A percentile compares a stretch with the other conserved stretches of the same genome.
These are phyloP conservation scores for Musa itinerans DNA, from an alignment of 176 grass and related monocot species.

Conservation along the genomic window DNA sequence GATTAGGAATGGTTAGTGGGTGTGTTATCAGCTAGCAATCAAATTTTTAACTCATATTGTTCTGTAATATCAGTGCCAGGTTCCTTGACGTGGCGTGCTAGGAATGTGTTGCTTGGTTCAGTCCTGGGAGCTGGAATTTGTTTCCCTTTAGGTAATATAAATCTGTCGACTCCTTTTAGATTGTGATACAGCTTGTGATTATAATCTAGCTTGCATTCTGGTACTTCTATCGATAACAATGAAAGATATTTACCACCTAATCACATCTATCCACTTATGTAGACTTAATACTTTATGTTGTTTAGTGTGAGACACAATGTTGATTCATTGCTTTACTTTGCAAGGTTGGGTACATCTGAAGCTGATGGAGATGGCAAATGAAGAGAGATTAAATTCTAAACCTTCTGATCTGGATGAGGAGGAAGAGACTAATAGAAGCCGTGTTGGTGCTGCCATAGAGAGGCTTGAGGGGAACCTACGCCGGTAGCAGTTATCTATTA, in stretches of 20 bases:
- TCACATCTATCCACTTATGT: neutral
- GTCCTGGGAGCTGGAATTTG: conserved; percentile 80
- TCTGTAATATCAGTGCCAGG: conserved; percentile 64
- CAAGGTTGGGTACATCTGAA: conserved; percentile 95
- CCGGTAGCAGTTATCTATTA: neutral
- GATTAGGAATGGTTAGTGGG: neutral
- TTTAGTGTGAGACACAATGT: neutral
- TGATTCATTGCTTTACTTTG: conserved; percentile 16
- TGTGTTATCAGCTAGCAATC: neutral
- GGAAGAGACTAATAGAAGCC: conserved; percentile 30
- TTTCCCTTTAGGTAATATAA: conserved; percentile 67
- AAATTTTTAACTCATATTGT: neutral
- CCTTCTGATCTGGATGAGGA: conserved; percentile 29
- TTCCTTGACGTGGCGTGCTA: conserved; percentile 69
- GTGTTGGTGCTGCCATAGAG: conserved; percentile 78
- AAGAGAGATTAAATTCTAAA: conserved; percentile 45
- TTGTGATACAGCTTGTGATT: neutral
- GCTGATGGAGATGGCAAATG: conserved; percentile 65
- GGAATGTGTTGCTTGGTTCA: conserved; percentile 74
- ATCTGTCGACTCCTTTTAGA: conserved; percentile 1
- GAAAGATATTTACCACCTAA: neutral
- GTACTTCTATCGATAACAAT: neutral
- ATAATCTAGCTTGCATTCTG: neutral
- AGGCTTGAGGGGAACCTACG: conserved; percentile 58
- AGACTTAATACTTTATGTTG: neutral